Percentiles rank a stretch among this genome's conserved stretches.
Conservation (phyloP, 2,329 filamentous ascomycete genomes). For the Emericellopsis cladophorae region DNA sequence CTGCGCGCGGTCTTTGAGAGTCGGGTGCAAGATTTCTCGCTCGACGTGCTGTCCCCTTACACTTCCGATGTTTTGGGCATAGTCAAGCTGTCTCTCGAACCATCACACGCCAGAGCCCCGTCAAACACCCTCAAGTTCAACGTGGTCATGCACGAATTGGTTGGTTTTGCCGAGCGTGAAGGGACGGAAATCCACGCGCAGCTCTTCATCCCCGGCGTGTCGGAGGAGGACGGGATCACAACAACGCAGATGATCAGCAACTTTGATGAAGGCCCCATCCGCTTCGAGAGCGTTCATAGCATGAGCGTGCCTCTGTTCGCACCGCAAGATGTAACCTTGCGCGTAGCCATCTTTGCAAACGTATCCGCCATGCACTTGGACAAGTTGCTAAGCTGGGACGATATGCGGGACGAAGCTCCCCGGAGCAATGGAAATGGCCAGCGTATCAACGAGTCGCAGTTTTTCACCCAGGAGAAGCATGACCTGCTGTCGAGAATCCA, state of each 20-base stretch:
- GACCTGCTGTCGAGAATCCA: conserved; percentile 83
- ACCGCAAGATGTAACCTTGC: conserved; percentile 59
- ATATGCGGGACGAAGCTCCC: conserved; percentile 73
- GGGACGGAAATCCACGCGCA: conserved; percentile 93
- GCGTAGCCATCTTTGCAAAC: conserved; percentile 83
- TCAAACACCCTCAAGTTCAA: conserved; percentile 95
- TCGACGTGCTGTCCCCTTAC: conserved; percentile 86
- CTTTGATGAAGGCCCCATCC: conserved; percentile 84
- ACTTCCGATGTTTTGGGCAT: conserved; percentile 86
- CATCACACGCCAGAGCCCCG: conserved; percentile 83
- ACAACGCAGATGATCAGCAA: conserved; percentile 90
- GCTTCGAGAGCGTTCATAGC: conserved; percentile 95
- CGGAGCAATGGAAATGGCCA: conserved; percentile 43
- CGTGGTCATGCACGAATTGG: conserved; percentile 92
- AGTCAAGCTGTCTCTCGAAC: conserved; percentile 80
- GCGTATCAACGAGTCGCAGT: conserved; percentile 81
- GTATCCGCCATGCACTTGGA: conserved; percentile 91
- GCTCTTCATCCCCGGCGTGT: conserved; percentile 86
- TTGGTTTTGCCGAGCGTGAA: conserved; percentile 90
- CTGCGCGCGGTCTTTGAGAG: conserved; percentile 88
- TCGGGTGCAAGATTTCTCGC: conserved; percentile 81
- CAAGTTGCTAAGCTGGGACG: conserved; percentile 96
- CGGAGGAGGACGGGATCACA: conserved; percentile 81
- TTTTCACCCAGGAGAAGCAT: conserved; percentile 85
- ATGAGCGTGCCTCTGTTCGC: conserved; percentile 78